Base-by-base conservation (phyloP, 768 basidiomycete species). In the Termitomyces sp. region DNA sequence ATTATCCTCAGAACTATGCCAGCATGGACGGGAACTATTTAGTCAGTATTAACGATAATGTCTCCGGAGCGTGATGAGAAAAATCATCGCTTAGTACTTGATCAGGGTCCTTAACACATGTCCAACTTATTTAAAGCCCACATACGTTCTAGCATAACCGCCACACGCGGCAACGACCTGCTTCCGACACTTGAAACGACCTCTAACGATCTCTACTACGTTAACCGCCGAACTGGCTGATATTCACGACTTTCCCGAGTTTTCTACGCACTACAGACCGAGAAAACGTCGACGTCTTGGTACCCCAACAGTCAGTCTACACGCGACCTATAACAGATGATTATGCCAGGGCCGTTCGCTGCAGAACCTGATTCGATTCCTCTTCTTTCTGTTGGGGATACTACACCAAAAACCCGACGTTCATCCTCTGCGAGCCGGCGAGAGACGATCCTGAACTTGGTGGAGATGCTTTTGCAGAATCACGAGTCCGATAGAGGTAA, bases 371-470 rank as follows among this genome's bases (percentile, higher is more conserved):
- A 67, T 32, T 35, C 64, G 6, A 58, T 63, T 22, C 59, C 66
- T 1, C 57, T 64, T 5, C 59, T 66, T 33, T 52, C 65, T 22
- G 56, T 65, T n/a, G 59, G 61, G 8, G 61, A 65, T 3, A 60
- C 65, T n/a, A 62, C 63, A 10, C 63, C 69, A 2, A 64, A 70
- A 26, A 63, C 63, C 16, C 68, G 71, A 20, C 69, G 65, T 47
- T 69, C 73, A 22, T 70, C 71, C 26, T 55, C 57, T n/a, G 53
- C 49, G 22, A 73, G 65, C 59, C 73, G 77, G 9, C 73, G 76
- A 44, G 77, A 79, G 59, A 80, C 77, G 1, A 80, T 82, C 38
- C 64, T 80, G 58, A 81, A 71, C 64, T 65, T 82, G 61, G 80
- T 82, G 38, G 78, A 81, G 58, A 77, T 82, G 73, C 70, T 82